Percentiles rank a stretch among this genome's conserved stretches.
These are phyloP conservation scores for Scheffersomyces insectosa DNA, from an alignment of 1,139 yeast species.

Conservation along the genomic window DNA sequence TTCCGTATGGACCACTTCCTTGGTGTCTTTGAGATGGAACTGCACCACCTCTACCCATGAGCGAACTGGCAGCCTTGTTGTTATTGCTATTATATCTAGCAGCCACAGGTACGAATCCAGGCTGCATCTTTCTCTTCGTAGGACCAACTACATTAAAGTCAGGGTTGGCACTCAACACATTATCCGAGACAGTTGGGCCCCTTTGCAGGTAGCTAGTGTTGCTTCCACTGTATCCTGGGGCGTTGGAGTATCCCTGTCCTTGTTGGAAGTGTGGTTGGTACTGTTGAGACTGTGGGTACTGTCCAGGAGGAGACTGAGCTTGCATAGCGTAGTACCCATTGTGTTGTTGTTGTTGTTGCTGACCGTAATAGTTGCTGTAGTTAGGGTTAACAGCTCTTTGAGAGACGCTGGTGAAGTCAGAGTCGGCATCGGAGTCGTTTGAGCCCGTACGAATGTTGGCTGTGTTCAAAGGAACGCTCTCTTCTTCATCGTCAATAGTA, in stretches of 20 bases:
- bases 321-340: conserved; percentile 14
- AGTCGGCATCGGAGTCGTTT: conserved; percentile 37
- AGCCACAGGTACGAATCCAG: conserved; percentile 13
- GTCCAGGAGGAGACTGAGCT: conserved; percentile 4
- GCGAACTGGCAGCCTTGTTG: conserved; percentile 11
- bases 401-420: conserved; percentile 78
- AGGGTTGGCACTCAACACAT: conserved; percentile 51
- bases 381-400: conserved; percentile 74
- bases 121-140: conserved; percentile 9
- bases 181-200: conserved; percentile 45
- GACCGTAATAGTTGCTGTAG: conserved; percentile 23
- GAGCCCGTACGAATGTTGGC: conserved; percentile 1
- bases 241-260: conserved; percentile 1
- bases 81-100: conserved; percentile 9
- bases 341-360: conserved; percentile 4
- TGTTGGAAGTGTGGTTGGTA: conserved; percentile 7
- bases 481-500: conserved; percentile 20
- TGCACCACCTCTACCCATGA: conserved; percentile 17
- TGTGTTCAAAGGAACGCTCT: conserved; percentile 7
- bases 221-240: background rate
- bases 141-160: conserved; percentile 33
- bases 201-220: conserved; percentile 2
- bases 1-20: conserved; percentile 13
- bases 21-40: conserved; percentile 3
- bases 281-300: conserved; percentile 3